Percentiles rank a stretch among this genome's conserved stretches.
Conservation (phyloP, 805 yeast species). For the Ogataea parapolymorpha region DNA sequence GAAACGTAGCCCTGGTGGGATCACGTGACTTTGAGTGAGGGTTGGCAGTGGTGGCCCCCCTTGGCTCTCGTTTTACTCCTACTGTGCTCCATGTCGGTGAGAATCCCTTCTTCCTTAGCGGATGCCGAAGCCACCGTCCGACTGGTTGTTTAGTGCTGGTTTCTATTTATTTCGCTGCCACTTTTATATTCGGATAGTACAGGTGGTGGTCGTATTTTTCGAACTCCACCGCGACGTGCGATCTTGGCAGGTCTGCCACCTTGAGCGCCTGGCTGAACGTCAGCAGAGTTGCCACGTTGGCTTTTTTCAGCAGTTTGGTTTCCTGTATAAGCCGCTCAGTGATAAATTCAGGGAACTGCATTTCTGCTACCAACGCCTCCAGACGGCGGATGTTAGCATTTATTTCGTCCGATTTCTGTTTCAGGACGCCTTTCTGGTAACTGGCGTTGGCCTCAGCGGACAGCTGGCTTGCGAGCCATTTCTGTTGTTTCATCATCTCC, state of each 20-base stretch:
- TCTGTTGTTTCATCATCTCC: conserved; percentile 15
- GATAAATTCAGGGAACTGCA: conserved; percentile 12
- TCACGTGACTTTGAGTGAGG: conserved; percentile 12
- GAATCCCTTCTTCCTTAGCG: conserved; percentile 53
- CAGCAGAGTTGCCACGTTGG: conserved; percentile 30
- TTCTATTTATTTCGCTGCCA: conserved; percentile 6
- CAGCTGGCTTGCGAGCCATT: conserved; percentile 14
- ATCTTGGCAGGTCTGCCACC: conserved; percentile 7
- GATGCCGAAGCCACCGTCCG: conserved; percentile 58
- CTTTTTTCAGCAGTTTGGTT: conserved; percentile 21
- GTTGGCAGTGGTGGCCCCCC: too few species aligned
- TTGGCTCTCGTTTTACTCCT: background rate
- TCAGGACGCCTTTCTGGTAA: conserved; percentile 14
- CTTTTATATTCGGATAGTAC: conserved; percentile 43
- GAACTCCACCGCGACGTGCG: conserved; percentile 22
- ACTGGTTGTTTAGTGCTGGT: background rate
- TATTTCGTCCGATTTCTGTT: conserved; percentile 19
- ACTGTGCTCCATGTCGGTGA: conserved; percentile 42
- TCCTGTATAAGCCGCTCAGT: conserved; percentile 10
- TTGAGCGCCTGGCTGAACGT: conserved; percentile 18
- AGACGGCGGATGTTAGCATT: conserved; percentile 4
- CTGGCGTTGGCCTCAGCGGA: conserved; percentile 10
- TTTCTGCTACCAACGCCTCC: conserved; percentile 6
- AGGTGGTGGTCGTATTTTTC: conserved; percentile 38
- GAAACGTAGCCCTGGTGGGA: background rate